phyloP scores from a whole-genome alignment of 805 yeast genomes.

The Clavispora fructus region DNA sequence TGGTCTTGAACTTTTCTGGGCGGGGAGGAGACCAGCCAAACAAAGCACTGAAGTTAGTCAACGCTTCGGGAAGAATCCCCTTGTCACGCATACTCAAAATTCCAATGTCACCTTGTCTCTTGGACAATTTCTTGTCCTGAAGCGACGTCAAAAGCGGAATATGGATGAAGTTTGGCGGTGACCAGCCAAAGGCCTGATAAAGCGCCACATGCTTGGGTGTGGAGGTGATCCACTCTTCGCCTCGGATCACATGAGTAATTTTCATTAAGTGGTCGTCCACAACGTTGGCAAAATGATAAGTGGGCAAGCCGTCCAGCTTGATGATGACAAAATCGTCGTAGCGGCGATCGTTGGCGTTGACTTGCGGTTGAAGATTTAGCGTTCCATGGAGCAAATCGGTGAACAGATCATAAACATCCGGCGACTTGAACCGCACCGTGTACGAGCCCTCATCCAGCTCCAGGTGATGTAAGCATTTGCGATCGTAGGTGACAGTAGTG shows the following conservation, averaged over 20 bases:
- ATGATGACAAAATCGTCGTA: slow-evolving; percentile 86
- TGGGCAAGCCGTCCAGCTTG: slow-evolving; percentile 93
- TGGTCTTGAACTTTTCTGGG: slow-evolving; percentile 39
- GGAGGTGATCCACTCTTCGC: slow-evolving; percentile 97
- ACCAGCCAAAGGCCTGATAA: slow-evolving; percentile 83
- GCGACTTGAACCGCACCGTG: slow-evolving; percentile 75
- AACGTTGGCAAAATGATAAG: slow-evolving; percentile 95
- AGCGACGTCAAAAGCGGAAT: slow-evolving; percentile 80
- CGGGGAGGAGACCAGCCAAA: slow-evolving; percentile 94
- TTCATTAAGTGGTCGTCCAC: slow-evolving; percentile 92
- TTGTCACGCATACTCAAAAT: slow-evolving; percentile 50
- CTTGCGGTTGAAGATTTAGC: slow-evolving; percentile 73
- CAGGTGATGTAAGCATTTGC: slow-evolving; percentile 58
- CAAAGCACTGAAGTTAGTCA: slow-evolving; percentile 79
- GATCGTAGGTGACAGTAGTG: slow-evolving; percentile 85
- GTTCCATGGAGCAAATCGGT: slow-evolving; percentile 74
- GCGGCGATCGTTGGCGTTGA: slow-evolving; percentile 62
- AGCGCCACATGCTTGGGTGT: slow-evolving; percentile 92
- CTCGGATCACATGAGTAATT: slow-evolving; percentile 90
- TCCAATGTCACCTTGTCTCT: slow-evolving; percentile 78
- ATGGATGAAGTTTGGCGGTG: slow-evolving; percentile 76
- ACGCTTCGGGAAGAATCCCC: slow-evolving; percentile 82
- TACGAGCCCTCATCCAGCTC: slow-evolving; percentile 20
- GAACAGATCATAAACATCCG: slow-evolving; percentile 61
- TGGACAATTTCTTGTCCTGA: slow-evolving; percentile 73